Base-by-base conservation (phyloP, 106 monocot species). In the Iris macrosiphon region DNA sequence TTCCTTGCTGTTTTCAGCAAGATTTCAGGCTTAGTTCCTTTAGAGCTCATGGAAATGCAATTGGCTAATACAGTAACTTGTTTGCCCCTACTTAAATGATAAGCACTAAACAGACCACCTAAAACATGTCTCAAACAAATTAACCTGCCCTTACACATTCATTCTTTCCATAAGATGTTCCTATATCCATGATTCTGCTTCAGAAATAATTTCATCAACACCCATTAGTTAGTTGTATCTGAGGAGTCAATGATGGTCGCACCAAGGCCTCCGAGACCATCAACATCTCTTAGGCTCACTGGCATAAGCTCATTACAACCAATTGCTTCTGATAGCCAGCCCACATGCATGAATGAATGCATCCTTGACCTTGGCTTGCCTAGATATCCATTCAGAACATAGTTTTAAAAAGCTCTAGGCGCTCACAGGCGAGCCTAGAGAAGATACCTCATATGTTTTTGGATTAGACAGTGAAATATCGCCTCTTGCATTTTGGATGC, bases 251-350 rank as follows among this genome's bases (percentile, higher is more conserved):
- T 64, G 18, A 95, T 40, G 13, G 89, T 95, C 17, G 94, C 94
- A 43, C 94, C 94, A 49, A 95, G 73, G 35, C 94, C 94, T 60
- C 94, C 94, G 40, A 95, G 68, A 31, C 94, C 75, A 56, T 93
- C 87, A 60, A 60, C 24, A 14, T 83, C 93, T 63, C 80, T 84
- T 66, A 58, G 44, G 52, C 69, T 78, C 28, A 93, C 27, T 4
- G 93, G 93, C 93, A 88, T 95, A 38, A 95, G 82, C 56, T 95
- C 94, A 60, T 95, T 89, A 66, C 76, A 85, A 45, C 94, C 94
- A 81, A 89, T 74, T 11, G 89, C 17, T 42, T 65, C 23, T 42
- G 69, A 66, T 95, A 89, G 14, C 94, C 94, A 59, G 81, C 67
- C 94, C 94, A n/a, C n/a, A 95, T 17, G 94, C 94, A 85, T 95